These are phyloP conservation scores for Niebla homalea DNA, from an alignment of 495 filamentous ascomycete species.

Conservation along the genomic window DNA sequence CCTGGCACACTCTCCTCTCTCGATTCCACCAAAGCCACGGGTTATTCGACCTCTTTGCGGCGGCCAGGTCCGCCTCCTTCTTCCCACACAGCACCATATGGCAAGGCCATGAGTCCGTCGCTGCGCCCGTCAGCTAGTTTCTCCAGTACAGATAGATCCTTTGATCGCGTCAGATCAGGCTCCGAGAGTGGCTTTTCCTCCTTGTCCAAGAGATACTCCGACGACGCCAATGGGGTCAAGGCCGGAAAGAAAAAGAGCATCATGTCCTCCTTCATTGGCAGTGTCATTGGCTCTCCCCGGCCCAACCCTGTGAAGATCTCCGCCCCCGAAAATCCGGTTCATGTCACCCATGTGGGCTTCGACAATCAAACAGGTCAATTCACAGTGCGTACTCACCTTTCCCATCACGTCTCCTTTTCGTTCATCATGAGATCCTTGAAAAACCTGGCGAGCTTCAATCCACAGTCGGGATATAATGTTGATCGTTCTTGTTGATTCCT, in stretches of 20 bases:
- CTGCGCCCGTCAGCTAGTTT: slow-evolving; percentile 76
- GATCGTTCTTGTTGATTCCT: neutral
- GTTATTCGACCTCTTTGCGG: slow-evolving; percentile 27
- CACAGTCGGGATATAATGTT: neutral
- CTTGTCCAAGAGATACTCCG: slow-evolving; percentile 64
- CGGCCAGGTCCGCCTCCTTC: slow-evolving; percentile 24
- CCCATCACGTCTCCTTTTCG: no score
- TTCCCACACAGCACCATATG: slow-evolving; percentile 46
- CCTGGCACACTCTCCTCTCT: slow-evolving; percentile 55
- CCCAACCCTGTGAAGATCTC: slow-evolving; percentile 69
- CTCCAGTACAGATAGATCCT: slow-evolving; percentile 45
- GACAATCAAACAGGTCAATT: slow-evolving; percentile 95
- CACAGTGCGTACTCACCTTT: slow-evolving; percentile 49
- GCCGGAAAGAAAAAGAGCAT: slow-evolving; percentile 77
- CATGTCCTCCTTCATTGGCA: slow-evolving; percentile 90
- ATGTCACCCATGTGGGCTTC: slow-evolving; percentile 95
- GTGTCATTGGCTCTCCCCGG: slow-evolving; percentile 77
- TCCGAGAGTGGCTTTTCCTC: slow-evolving; percentile 24
- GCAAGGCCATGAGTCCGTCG: slow-evolving; percentile 40
- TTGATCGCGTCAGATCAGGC: slow-evolving; percentile 42
- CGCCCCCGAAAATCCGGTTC: slow-evolving; percentile 89
- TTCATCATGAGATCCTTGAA: no score
- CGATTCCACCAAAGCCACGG: slow-evolving; percentile 47
- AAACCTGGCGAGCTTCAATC: neutral
- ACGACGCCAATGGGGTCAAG: slow-evolving; percentile 49